Evolutionary conservation across 306 rosid species (phyloP).

Genomic region (Herpetospermum pedunculosum): DNA sequence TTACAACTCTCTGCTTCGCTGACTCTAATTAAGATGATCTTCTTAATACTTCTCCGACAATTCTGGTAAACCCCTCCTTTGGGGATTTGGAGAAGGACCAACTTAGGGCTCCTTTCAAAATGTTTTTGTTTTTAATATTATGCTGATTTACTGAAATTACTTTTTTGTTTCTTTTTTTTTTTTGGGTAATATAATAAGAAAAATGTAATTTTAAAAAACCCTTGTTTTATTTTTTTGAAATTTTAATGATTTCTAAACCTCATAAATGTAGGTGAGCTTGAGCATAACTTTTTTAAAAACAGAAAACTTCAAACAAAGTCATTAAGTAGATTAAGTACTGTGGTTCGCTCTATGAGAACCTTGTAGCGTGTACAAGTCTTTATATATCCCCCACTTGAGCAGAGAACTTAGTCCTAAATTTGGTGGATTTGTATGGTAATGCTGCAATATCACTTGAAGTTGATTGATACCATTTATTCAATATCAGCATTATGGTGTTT

Average conservation of each 20-base stretch:
- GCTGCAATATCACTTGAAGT: constrained; percentile 1
- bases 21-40: neutral
- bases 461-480: neutral
- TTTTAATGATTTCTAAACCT: neutral
- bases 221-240: neutral
- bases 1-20: neutral
- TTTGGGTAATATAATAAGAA: neutral
- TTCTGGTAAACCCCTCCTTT: neutral
- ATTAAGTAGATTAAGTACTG: neutral
- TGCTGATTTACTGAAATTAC: neutral
- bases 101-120: neutral
- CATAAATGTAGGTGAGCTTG: neutral
- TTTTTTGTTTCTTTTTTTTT: neutral
- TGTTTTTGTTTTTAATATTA: neutral
- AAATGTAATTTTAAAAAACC: neutral
- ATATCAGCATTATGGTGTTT: neutral
- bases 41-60: neutral
- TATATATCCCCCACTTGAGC: neutral
- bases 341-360: neutral
- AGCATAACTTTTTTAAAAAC: neutral
- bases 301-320: neutral
- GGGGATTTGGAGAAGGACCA: neutral
- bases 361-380: neutral
- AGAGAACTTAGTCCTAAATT: neutral
- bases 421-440: neutral